These are phyloP conservation scores for Diaporthe ampelina DNA, from an alignment of 2,329 filamentous ascomycete species.

Conservation along the genomic window DNA sequence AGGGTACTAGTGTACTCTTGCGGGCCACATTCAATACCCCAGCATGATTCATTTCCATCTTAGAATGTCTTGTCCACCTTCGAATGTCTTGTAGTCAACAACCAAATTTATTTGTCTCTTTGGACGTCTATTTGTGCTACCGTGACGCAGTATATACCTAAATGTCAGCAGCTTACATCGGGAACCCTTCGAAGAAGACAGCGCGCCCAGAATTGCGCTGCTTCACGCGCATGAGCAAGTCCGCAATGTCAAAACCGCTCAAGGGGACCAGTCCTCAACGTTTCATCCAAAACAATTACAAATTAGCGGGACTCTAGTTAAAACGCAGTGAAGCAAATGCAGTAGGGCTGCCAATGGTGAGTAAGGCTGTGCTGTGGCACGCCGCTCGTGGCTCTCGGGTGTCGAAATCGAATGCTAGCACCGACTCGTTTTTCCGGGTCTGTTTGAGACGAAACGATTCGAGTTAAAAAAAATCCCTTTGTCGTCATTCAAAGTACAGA, in stretches of 20 bases:
- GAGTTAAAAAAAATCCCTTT: not conserved
- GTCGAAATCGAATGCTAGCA: not conserved
- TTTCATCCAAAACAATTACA: accelerated
- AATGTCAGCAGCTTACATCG: not conserved
- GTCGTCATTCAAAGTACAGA: not conserved
- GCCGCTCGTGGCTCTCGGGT: not conserved
- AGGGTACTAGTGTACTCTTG: not conserved
- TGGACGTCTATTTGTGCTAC: not conserved
- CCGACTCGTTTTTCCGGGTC: not conserved
- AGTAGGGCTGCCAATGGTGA: no score
- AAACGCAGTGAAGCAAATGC: not conserved
- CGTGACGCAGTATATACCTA: not conserved
- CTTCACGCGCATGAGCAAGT: not conserved
- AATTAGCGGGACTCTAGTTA: not conserved
- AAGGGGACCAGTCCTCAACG: not conserved
- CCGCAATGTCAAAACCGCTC: not conserved
- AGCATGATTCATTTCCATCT: not conserved
- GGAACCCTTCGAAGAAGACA: not conserved
- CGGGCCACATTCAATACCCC: not conserved
- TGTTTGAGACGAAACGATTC: not conserved
- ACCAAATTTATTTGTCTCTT: not conserved
- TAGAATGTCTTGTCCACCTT: not conserved
- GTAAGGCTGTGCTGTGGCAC: not conserved
- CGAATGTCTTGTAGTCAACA: not conserved
- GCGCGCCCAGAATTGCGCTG: not conserved